Conservation (phyloP, 495 filamentous ascomycete genomes). For the Penicillium nucicola region DNA sequence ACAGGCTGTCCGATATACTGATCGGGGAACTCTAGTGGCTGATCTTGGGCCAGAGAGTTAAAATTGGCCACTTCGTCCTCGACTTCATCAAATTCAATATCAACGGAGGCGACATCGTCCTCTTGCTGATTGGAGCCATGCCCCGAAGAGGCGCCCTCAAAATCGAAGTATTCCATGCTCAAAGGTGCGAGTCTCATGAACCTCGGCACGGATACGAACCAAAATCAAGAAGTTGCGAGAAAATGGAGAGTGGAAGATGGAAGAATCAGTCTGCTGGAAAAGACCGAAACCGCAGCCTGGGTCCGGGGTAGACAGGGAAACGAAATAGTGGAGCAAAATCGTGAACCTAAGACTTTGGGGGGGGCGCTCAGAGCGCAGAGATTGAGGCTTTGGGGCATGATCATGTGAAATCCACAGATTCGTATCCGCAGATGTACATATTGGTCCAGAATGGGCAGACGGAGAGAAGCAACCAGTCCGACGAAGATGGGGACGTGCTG, state of each 20-base stretch:
- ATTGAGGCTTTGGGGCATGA: neutral
- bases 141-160: constrained; percentile 46
- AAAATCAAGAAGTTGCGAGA: neutral
- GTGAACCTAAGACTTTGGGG: constrained; percentile 5
- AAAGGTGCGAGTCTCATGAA: neutral
- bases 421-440: neutral
- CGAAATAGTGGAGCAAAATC: constrained; percentile 20
- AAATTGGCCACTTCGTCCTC: constrained; percentile 34
- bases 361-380: neutral
- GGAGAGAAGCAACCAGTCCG: neutral
- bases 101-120: constrained; percentile 42
- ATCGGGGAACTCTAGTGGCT: constrained; percentile 35
- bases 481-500: constrained; percentile 14
- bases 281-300: constrained; percentile 20
- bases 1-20: constrained; percentile 19
- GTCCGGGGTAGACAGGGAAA: constrained; percentile 36
- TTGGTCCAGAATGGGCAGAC: neutral
- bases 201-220: neutral
- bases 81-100: constrained; percentile 34
- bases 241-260: constrained; percentile 7
- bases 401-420: neutral
- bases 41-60: constrained; percentile 36
- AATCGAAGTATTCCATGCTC: constrained; percentile 54
- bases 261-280: constrained; percentile 21
- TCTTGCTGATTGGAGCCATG: constrained; percentile 34